These are phyloP conservation scores for Epichloe typhina DNA, from an alignment of 2,329 filamentous ascomycete genomes.

Conservation along the genomic window DNA sequence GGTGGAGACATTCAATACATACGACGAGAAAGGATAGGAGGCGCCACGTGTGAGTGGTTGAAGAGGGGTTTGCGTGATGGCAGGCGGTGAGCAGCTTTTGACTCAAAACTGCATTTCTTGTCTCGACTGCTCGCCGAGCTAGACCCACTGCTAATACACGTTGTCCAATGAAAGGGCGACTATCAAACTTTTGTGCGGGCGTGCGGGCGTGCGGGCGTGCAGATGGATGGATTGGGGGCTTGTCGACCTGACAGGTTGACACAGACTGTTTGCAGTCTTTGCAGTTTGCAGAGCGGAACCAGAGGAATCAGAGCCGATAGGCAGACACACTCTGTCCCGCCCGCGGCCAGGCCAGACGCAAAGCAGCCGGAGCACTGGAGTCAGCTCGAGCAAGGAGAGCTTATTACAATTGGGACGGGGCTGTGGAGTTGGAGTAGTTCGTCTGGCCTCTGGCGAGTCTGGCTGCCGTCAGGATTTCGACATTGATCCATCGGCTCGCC, in stretches of 20 bases:
- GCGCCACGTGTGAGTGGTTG: not conserved
- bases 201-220: conserved; percentile 2
- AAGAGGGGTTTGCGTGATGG: conserved; percentile 4
- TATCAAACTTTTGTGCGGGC: conserved; percentile 21
- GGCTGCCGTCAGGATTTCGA: too few relatives aligned
- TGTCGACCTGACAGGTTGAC: not conserved
- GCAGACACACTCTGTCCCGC: not conserved
- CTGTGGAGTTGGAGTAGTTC: not conserved
- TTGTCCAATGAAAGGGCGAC: conserved; percentile 22
- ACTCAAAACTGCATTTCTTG: conserved; percentile 11
- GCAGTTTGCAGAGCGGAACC: not conserved
- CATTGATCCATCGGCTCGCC: too few relatives aligned
- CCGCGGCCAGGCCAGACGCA: not conserved
- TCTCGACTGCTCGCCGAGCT: conserved; percentile 7
- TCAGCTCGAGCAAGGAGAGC: not conserved
- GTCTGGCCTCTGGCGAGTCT: not conserved
- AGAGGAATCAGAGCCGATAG: not conserved
- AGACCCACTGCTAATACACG: conserved; percentile 3
- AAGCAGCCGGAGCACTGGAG: not conserved
- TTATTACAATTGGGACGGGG: not conserved
- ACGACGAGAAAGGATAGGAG: not conserved
- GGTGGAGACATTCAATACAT: too few relatives aligned
- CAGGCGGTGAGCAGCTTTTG: conserved; percentile 7
- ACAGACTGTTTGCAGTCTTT: not conserved
- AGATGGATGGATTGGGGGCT: not conserved